Percentiles rank a stretch among this genome's conserved stretches.
Conservation (phyloP, 75 land plant genomes). For the Cunninghamia lanceolata region DNA sequence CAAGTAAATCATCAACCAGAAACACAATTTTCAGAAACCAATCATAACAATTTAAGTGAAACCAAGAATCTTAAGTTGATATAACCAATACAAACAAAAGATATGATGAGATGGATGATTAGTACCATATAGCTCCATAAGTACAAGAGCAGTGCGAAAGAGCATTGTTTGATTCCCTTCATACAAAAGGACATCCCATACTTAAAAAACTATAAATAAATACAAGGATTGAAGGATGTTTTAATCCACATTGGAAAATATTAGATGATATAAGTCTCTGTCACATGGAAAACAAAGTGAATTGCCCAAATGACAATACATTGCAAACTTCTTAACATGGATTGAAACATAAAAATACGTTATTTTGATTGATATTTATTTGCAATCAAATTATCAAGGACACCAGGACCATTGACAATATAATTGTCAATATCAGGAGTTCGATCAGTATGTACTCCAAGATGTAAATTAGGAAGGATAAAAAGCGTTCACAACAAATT, state of each 20-base stretch:
- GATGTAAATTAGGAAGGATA: neutral
- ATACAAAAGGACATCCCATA: constrained; percentile 50
- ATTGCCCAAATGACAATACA: neutral
- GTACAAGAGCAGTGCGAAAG: constrained; percentile 49
- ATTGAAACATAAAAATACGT: no score
- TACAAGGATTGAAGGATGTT: no score
- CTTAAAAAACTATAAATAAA: no score
- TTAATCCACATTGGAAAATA: no score
- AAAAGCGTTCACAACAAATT: no score
- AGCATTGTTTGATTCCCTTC: constrained; percentile 48
- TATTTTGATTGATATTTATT: no score
- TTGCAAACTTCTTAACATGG: neutral
- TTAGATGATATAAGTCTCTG: no score
- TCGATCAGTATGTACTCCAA: neutral
- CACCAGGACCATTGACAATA: neutral
- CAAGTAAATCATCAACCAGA: neutral
- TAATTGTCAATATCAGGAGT: neutral
- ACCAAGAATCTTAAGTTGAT: neutral
- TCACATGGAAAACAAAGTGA: neutral
- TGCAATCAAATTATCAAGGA: neutral
- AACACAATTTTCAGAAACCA: neutral
- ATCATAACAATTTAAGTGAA: neutral
- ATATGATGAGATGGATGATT: neutral
- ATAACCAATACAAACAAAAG: neutral
- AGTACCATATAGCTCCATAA: constrained; percentile 57